Evolutionary conservation across 805 yeast genomes (phyloP).

Genomic region (Saturnispora quitensis): DNA sequence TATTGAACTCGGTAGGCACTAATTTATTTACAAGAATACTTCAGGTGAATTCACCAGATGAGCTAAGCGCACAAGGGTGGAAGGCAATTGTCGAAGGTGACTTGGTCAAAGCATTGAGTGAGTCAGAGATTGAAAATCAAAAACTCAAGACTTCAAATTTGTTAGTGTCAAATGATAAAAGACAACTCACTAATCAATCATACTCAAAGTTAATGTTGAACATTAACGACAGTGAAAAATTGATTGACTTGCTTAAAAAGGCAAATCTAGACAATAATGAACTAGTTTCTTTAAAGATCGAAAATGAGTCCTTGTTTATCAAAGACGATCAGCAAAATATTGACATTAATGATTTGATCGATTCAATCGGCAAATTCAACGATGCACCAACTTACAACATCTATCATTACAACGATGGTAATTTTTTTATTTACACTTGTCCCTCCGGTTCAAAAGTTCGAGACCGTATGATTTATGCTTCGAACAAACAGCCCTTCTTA

Average conservation of each 20-base stretch:
- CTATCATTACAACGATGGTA: background rate
- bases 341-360: background rate
- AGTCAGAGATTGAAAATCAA: constrained; percentile 45
- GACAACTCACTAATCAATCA: constrained; percentile 5
- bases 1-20: constrained; percentile 56
- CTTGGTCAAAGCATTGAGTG: constrained; percentile 42
- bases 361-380: background rate
- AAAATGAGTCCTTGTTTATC: constrained; percentile 3
- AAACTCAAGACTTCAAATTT: constrained; percentile 37
- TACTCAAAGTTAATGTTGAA: constrained; percentile 5
- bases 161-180: constrained; percentile 9
- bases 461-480: constrained; percentile 88
- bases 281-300: constrained; percentile 5
- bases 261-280: background rate
- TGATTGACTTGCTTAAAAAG: background rate
- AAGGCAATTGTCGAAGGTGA: constrained; percentile 28
- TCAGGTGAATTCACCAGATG: constrained; percentile 29
- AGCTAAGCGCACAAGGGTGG: constrained; percentile 44
- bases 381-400: constrained; percentile 8
- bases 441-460: constrained; percentile 86
- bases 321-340: background rate
- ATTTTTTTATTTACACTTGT: constrained; percentile 70
- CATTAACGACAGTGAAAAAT: background rate
- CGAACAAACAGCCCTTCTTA: constrained; percentile 58
- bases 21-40: constrained; percentile 29